Evolutionary conservation across 352 stramenopile genomes (phyloP), one percentile per base, ranked within the genome.

Genomic region (Phytophthora litchii): DNA sequence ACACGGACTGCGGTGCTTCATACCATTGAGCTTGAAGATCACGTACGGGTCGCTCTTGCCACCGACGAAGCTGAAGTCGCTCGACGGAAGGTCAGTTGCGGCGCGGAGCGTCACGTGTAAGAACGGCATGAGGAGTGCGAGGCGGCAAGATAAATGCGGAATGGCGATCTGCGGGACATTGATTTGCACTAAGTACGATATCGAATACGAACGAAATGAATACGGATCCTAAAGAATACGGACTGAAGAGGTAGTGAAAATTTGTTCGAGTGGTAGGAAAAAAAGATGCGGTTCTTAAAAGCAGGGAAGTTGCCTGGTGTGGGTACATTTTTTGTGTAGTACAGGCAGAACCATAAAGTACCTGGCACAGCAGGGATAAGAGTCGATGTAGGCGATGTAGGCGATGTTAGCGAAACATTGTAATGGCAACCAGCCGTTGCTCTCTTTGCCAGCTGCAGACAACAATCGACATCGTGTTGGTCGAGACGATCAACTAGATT

Each of bases 41-140:
- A 92, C 79, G 55, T 89, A 92, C 58, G 83, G 83, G 49, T 92
- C 83, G 54, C 80, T 92, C 62, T 86, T 89, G 29, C 70, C 72
- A 47, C 80, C 78, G 17, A 57, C 49, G 37, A 89, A 48, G 52
- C 50, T 78, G 44, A 75, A 89, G 66, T 92, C 83, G 41, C 76
- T 86, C 34, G 72, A 78, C 14, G 71, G 67, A 11, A 92, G 72
- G 62, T 92, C 79, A 8, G 59, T 54, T 2, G 76, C 78, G 35
- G 72, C 43, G 23, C 68, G 66, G 21, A 91, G 56, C 19, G 72
- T 80, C 50, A 91, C 73, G 31, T 70, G 57, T 17, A 91, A 69
- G 48, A 76, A 74, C 12, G 75, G 68, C 76, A 88, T 86, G 8
- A 37, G 47, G 34, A 50, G 7, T 64, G 42, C 36, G 17, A 35